Evolutionary conservation across 257 asterid genomes (phyloP), one percentile per base, ranked within the genome.

Genomic region (Hygrophila difformis): DNA sequence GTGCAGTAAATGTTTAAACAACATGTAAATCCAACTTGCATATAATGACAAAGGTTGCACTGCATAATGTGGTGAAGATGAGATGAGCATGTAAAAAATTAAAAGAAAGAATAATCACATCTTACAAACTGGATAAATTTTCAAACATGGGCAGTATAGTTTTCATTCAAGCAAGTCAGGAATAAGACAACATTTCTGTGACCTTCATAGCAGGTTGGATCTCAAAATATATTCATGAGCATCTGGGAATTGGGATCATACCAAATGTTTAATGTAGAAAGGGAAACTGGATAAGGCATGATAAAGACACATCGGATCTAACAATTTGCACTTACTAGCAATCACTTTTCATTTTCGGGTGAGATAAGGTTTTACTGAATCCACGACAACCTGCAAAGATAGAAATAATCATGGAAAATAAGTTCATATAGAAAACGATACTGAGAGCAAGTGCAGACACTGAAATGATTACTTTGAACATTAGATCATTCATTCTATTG

Each of bases 381-480:
- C 99, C 65, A 86, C 96, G 41, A 91, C 99, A 59, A 91, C 99
- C 95, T 91, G 78, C 51, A 60, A 10, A 59, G 34, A n/a, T 23
- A 9, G 36, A 39, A 11, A 15, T 6, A 38, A 19, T 42, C 31
- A 37, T 35, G 11, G 31, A 23, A 19, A 21, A 13, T 1, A 44
- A 7, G 28, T 18, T 44, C 6, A 44, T 10, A 6, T 6, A 44
- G 12, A 4, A 18, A 6, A 15, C 8, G 16, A 11, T 19, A 44
- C 18, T 20, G 11, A 18, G 2, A 18, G 21, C 21, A 1, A 33
- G 24, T 28, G 38, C 41, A 16, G 18, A 3, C 12, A 33, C 12
- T 33, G 37, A 33, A 33, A 10, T 10, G 6, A 33, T 2, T 2
- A 10, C 6, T 9, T 33, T 9, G 8, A 26, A 26, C 8, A 3